Conservation (phyloP, 306 rosid genomes). For the Canavalia ensiformis region DNA sequence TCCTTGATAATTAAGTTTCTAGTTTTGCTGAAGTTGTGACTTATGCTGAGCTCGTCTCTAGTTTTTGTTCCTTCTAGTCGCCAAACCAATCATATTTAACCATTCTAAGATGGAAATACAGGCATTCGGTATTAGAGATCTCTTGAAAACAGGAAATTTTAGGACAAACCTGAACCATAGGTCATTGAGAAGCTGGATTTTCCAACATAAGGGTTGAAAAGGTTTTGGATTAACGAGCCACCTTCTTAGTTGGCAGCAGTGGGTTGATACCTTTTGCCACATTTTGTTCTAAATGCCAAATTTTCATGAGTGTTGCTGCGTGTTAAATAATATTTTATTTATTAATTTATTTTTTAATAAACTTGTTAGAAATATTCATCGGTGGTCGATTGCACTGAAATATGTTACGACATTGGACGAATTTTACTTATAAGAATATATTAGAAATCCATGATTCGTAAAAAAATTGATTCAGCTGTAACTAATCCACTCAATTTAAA, state of each 20-base stretch:
- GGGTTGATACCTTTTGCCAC: neutral
- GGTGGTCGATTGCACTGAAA: neutral
- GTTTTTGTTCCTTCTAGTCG: neutral
- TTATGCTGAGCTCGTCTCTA: neutral
- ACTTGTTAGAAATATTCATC: neutral
- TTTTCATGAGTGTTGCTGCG: neutral
- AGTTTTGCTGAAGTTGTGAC: slow-evolving; percentile 30
- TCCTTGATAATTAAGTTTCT: slow-evolving; percentile 2
- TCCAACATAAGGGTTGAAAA: too few species aligned
- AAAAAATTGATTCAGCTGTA: too few species aligned
- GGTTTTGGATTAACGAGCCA: too few species aligned
- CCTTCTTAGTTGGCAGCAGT: too few species aligned
- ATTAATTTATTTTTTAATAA: neutral
- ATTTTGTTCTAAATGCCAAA: neutral
- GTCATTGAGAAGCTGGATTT: too few species aligned
- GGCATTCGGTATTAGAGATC: neutral
- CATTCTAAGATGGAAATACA: neutral
- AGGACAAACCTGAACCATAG: neutral
- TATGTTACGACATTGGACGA: too few species aligned
- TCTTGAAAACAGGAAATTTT: neutral
- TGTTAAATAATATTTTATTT: neutral
- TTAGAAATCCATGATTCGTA: too few species aligned
- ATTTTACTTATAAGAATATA: too few species aligned
- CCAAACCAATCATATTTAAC: neutral
- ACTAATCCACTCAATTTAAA: too few species aligned